Percentiles rank a stretch among this genome's conserved stretches.
These are phyloP conservation scores for Paraphoma sp. DNA, from an alignment of 2,329 filamentous ascomycete species.

Conservation along the genomic window DNA sequence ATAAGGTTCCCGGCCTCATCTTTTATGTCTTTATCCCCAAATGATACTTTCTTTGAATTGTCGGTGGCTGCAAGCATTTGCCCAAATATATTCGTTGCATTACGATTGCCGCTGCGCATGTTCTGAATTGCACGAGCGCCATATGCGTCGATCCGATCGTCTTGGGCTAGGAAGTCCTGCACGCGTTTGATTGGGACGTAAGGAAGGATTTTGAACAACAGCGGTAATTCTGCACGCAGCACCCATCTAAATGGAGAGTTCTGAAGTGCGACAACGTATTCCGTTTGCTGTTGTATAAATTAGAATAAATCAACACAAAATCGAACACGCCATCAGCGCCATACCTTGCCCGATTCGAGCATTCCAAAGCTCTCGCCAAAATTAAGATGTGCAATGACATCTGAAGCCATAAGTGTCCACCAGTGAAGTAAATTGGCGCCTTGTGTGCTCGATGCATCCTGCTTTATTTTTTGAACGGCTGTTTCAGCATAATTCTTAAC, in stretches of 20 bases:
- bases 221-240: neutral
- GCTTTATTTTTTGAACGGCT: conserved; percentile 52
- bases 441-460: conserved; percentile 49
- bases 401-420: conserved; percentile 62
- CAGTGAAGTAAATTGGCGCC: conserved; percentile 59
- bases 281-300: no score
- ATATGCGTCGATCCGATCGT: no score
- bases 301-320: no score
- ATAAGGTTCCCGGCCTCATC: conserved; percentile 55
- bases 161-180: no score
- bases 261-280: no score
- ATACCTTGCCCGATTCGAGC: neutral
- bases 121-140: no score
- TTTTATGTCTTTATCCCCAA: conserved; percentile 6
- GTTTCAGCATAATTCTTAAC: conserved; percentile 49
- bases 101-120: no score
- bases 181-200: no score
- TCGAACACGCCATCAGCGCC: no score
- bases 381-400: conserved; percentile 54
- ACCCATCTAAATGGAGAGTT: no score
- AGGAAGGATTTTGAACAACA: no score
- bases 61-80: neutral
- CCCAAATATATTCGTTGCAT: no score
- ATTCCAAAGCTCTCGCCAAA: neutral
- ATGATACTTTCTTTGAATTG: conserved; percentile 9